Evolutionary conservation across 371 early-diverging fungal genomes (phyloP).

Genomic region (Apophysomyces elegans): DNA sequence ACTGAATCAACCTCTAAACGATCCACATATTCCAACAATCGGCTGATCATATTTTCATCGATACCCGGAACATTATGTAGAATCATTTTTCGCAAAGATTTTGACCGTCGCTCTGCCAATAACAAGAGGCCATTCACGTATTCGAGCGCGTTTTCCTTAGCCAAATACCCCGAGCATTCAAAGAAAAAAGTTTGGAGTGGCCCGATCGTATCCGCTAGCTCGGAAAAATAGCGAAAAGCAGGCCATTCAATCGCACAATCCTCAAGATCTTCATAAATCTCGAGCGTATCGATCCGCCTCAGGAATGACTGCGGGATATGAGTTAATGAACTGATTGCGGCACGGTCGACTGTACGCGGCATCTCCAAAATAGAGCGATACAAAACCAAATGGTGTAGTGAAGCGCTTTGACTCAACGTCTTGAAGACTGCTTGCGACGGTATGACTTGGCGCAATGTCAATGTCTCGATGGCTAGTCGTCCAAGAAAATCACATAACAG

Average conservation of each 20-base stretch:
- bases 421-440: constrained; percentile 25
- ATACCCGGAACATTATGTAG: background rate
- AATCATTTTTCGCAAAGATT: background rate
- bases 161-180: background rate
- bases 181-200: background rate
- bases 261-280: background rate
- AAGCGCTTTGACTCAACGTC: background rate
- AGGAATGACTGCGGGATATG: background rate
- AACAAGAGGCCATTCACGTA: background rate
- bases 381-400: background rate
- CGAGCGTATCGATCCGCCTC: background rate
- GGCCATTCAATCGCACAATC: background rate
- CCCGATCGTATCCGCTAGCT: background rate
- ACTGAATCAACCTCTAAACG: background rate
- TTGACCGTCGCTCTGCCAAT: constrained; percentile 1
- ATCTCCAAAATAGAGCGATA: background rate
- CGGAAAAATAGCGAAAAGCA: constrained; percentile 1
- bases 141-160: background rate
- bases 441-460: constrained; percentile 26
- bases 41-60: background rate
- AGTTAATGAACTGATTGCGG: background rate
- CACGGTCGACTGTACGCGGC: background rate
- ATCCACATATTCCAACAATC: background rate
- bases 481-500: constrained; percentile 17
- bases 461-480: constrained; percentile 12